Conservation (phyloP, 176 grass and related monocot species). For the Zea luxurians region DNA sequence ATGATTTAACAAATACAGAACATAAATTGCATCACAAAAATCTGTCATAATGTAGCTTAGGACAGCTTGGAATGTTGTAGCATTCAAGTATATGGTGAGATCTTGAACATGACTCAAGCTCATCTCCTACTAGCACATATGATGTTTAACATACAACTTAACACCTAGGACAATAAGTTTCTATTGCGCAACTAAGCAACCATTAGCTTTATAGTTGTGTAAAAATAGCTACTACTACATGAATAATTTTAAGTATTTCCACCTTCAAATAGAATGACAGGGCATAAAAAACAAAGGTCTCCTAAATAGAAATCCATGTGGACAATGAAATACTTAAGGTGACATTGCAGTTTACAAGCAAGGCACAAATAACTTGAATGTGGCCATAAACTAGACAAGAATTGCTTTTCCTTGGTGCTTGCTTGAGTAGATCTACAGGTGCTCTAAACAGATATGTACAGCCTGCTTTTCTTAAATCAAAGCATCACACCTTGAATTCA, state of each 20-base stretch:
- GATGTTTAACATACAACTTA: neutral
- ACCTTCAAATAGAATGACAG: neutral
- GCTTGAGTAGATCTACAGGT: neutral
- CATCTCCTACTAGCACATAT: neutral
- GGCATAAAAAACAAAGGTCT: neutral
- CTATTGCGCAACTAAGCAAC: neutral
- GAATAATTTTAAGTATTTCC: neutral
- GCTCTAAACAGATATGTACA: neutral
- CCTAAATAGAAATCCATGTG: neutral
- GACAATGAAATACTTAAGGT: neutral
- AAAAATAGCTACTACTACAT: neutral
- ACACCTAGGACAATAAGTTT: neutral
- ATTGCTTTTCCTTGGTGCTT: neutral
- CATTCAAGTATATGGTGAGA: neutral
- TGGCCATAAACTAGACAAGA: neutral
- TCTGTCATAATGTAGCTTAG: neutral
- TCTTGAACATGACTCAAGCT: neutral
- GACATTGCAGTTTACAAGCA: neutral
- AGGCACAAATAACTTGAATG: neutral
- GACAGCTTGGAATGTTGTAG: neutral
- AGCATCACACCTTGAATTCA: neutral
- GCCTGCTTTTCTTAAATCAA: neutral
- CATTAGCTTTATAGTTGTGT: neutral
- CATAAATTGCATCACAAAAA: neutral
- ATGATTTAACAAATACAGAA: too few species aligned